Evolutionary conservation across 176 grass and related monocot species (phyloP).

Genomic region (Avena insularis): DNA sequence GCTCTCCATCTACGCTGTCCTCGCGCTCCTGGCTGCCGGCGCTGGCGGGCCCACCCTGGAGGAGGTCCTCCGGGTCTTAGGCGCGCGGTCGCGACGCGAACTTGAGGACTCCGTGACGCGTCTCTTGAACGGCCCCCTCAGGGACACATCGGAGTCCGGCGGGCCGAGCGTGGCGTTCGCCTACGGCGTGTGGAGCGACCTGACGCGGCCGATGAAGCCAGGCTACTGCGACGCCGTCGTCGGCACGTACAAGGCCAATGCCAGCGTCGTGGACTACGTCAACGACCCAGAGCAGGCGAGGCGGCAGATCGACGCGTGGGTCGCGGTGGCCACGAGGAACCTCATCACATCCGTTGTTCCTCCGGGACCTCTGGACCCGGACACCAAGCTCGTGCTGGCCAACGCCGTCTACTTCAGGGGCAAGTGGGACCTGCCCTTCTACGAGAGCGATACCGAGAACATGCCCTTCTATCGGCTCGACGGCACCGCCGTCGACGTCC

Average conservation of each 20-base stretch:
- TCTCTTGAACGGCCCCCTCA: not conserved
- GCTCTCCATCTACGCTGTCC: not conserved
- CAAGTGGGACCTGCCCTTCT: not conserved
- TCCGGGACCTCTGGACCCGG: not conserved
- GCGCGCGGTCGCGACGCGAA: not conserved
- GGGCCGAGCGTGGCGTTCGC: constrained; percentile 18
- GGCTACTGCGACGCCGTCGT: not conserved
- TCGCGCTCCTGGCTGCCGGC: constrained; percentile 16
- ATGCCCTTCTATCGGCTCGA: not conserved
- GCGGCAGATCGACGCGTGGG: not conserved
- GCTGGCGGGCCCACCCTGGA: not conserved
- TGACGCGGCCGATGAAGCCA: not conserved
- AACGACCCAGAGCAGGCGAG: not conserved
- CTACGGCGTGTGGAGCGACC: constrained; percentile 7
- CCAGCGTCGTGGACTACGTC: not conserved
- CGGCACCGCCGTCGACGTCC: constrained; percentile 5
- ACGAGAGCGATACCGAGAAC: not conserved
- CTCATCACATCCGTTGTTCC: not conserved
- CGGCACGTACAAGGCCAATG: not conserved
- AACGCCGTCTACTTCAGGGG: constrained; percentile 13
- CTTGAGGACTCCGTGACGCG: not conserved
- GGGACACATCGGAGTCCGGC: not conserved
- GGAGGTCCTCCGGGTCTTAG: not conserved
- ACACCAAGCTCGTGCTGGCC: not conserved
- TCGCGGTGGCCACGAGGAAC: not conserved